Conservation (phyloP, 2,329 filamentous ascomycete species). For the Talaromyces funiculosus region DNA sequence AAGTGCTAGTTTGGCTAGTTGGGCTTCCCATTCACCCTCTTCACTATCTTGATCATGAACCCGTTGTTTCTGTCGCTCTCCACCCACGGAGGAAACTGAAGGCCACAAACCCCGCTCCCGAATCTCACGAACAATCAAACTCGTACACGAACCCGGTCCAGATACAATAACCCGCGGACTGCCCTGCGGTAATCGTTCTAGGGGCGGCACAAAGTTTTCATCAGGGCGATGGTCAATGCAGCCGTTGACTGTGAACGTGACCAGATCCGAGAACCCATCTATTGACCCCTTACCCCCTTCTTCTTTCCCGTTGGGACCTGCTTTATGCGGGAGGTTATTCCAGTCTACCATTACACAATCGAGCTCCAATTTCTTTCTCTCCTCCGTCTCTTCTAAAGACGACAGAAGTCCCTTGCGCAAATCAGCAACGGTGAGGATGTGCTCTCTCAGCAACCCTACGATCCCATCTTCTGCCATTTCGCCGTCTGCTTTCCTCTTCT, state of each 20-base stretch:
- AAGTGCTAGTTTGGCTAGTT: conserved; percentile 36
- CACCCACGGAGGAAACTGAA: conserved; percentile 11
- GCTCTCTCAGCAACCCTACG: conserved; percentile 24
- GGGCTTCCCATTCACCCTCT: conserved; percentile 30
- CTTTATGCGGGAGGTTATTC: conserved; percentile 38
- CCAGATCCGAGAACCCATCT: conserved; percentile 39
- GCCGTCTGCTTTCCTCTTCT: neutral
- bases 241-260: conserved; percentile 41
- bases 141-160: conserved; percentile 54
- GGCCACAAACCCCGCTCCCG: conserved; percentile 42
- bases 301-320: conserved; percentile 16
- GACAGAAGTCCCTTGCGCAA: conserved; percentile 18
- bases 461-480: conserved; percentile 18
- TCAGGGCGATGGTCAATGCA: conserved; percentile 61
- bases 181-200: conserved; percentile 27
- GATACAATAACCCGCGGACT: conserved; percentile 51
- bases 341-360: conserved; percentile 36
- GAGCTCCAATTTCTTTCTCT: neutral
- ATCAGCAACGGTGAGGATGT: conserved; percentile 39
- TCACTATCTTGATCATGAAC: conserved; percentile 25
- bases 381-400: conserved; percentile 15
- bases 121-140: conserved; percentile 49
- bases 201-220: conserved; percentile 46
- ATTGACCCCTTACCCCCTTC: conserved; percentile 45
- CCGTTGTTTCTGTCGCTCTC: neutral